A percentile compares a stretch with the other conserved stretches of the same genome.
phyloP scores from a whole-genome alignment of 2,329 filamentous ascomycete species.

The Penicillium sp. region DNA sequence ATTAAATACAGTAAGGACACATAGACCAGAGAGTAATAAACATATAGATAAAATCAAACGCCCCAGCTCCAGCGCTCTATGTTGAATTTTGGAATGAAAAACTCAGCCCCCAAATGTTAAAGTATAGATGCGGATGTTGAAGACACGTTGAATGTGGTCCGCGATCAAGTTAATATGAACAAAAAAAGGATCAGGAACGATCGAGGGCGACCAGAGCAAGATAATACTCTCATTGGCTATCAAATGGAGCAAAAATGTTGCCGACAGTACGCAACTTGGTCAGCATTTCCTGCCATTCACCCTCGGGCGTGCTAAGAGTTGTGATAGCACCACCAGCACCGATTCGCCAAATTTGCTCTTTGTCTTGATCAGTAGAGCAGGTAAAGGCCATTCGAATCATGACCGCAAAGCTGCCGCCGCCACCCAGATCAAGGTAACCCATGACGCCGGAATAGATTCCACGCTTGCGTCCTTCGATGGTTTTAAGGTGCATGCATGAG shows the following conservation, averaged over 20 bases:
- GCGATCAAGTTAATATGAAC: conserved; percentile 8
- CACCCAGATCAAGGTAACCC: conserved; percentile 84
- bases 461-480: conserved; percentile 64
- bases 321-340: conserved; percentile 92
- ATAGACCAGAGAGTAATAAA: neutral
- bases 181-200: neutral
- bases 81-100: conserved; percentile 28
- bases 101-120: conserved; percentile 1
- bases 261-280: conserved; percentile 61
- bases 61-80: conserved; percentile 28
- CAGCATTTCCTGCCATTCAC: conserved; percentile 89
- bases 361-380: conserved; percentile 23
- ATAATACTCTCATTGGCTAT: neutral
- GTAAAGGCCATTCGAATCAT: conserved; percentile 78
- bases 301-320: conserved; percentile 73
- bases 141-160: conserved; percentile 16
- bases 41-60: neutral
- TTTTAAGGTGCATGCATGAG: conserved; percentile 76
- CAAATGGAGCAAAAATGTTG: conserved; percentile 39
- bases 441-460: conserved; percentile 86
- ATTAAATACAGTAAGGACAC: neutral
- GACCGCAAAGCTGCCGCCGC: conserved; percentile 86
- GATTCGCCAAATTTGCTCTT: conserved; percentile 65
- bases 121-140: conserved; percentile 29
- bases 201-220: neutral